Conservation (phyloP, 2,329 filamentous ascomycete genomes). For the Xylaria sp. region DNA sequence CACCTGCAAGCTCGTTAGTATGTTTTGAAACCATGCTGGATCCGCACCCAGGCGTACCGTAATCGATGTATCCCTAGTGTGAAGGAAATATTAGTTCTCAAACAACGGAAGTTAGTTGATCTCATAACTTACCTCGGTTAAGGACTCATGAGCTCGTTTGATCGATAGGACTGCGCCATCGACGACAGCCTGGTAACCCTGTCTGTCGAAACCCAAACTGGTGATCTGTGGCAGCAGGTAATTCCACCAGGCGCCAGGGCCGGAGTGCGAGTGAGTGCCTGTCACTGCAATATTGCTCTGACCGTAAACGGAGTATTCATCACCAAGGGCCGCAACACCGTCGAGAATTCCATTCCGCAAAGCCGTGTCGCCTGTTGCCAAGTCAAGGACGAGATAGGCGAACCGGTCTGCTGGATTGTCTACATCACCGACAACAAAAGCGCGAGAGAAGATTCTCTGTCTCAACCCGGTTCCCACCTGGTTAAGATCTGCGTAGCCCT, state of each 20-base stretch:
- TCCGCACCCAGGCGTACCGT: constrained; percentile 51
- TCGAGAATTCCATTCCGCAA: constrained; percentile 82
- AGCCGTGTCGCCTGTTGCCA: constrained; percentile 83
- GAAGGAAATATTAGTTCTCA: constrained; percentile 33
- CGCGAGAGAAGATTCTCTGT: constrained; percentile 83
- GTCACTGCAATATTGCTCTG: constrained; percentile 85
- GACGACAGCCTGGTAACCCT: constrained; percentile 86
- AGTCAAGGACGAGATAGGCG: constrained; percentile 86
- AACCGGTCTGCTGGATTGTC: constrained; percentile 72
- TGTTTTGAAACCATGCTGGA: background rate
- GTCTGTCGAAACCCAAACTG: constrained; percentile 81
- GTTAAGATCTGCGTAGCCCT: constrained; percentile 29
- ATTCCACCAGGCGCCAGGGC: constrained; percentile 89
- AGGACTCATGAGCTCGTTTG: constrained; percentile 73
- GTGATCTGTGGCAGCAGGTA: constrained; percentile 90
- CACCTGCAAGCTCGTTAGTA: constrained; percentile 35
- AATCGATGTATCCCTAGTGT: constrained; percentile 65
- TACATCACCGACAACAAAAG: constrained; percentile 81
- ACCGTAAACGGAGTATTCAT: constrained; percentile 75
- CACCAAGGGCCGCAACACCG: constrained; percentile 69
- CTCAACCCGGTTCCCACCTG: constrained; percentile 85
- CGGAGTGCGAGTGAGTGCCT: constrained; percentile 89
- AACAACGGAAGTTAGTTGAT: background rate
- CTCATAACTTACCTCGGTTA: constrained; percentile 51
- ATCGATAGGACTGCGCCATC: constrained; percentile 83